Percentiles rank a stretch among this genome's conserved stretches.
phyloP scores from a whole-genome alignment of 208 protist species.

The Trypanosoma melophagium region DNA sequence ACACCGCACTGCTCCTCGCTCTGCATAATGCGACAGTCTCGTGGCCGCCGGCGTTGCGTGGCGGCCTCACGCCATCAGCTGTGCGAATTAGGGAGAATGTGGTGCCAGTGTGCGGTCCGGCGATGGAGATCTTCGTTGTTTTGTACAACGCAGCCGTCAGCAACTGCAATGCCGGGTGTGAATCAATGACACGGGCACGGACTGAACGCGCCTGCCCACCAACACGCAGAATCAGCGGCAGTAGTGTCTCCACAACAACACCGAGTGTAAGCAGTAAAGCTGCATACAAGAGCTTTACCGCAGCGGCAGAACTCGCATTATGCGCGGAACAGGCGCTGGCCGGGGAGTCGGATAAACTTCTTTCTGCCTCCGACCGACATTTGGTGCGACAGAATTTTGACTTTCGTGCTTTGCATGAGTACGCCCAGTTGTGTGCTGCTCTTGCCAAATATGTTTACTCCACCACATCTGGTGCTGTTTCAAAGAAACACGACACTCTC shows the following conservation, averaged over 20 bases:
- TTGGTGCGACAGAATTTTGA: conserved; percentile 40
- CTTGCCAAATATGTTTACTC: conserved; percentile 75
- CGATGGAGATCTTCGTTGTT: conserved; percentile 53
- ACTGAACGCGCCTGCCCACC: conserved; percentile 25
- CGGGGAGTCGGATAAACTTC: conserved; percentile 21
- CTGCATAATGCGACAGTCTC: conserved; percentile 38
- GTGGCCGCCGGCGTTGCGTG: conserved; percentile 51
- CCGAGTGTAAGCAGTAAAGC: conserved; percentile 51
- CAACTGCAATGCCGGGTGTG: conserved; percentile 42
- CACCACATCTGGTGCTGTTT: conserved; percentile 41
- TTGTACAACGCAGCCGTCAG: conserved; percentile 59
- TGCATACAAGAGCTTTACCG: conserved; percentile 48
- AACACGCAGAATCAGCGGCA: conserved; percentile 4
- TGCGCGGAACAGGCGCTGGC: conserved; percentile 29
- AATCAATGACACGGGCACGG: conserved; percentile 34
- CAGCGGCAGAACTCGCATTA: conserved; percentile 32
- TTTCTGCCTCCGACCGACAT: conserved; percentile 34
- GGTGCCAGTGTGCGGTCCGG: conserved; percentile 29
- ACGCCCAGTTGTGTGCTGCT: conserved; percentile 41
- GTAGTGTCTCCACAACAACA: not conserved
- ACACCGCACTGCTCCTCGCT: conserved; percentile 43
- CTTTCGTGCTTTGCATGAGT: conserved; percentile 28
- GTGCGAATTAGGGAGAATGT: conserved; percentile 3
- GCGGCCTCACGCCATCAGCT: conserved; percentile 31
- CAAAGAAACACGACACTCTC: conserved; percentile 53